Percentiles rank a stretch among this genome's conserved stretches.
phyloP scores from a whole-genome alignment of 768 basidiomycete species.

The Russula sp. region DNA sequence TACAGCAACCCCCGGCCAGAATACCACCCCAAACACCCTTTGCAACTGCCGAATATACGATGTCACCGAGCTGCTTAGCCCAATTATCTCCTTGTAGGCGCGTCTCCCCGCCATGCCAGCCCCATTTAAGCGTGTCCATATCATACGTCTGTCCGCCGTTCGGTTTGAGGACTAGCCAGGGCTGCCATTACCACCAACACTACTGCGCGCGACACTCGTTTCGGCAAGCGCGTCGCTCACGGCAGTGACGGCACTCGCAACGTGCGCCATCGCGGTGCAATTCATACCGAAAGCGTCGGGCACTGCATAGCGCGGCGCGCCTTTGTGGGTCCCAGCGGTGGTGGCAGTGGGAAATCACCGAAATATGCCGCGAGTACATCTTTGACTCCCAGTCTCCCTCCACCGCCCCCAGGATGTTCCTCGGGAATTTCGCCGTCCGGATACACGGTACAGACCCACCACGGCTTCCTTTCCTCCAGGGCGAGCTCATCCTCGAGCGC shows the following conservation, averaged over 20 bases:
- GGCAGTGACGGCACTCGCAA: slow-evolving; percentile 43
- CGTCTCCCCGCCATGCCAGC: slow-evolving; percentile 10
- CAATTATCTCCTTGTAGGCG: slow-evolving; percentile 36
- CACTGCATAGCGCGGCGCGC: slow-evolving; percentile 29
- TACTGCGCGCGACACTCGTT: neutral
- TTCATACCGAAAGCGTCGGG: slow-evolving; percentile 71
- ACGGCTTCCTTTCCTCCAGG: slow-evolving; percentile 47
- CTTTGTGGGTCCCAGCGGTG: too few relatives aligned
- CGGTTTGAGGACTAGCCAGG: slow-evolving; percentile 68
- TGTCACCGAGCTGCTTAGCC: slow-evolving; percentile 38
- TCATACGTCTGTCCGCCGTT: slow-evolving; percentile 64
- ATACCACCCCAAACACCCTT: slow-evolving; percentile 47
- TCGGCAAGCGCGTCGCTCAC: slow-evolving; percentile 35
- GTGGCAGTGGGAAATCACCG: slow-evolving; percentile 20
- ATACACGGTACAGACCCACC: slow-evolving; percentile 74
- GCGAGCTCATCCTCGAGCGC: slow-evolving; percentile 36
- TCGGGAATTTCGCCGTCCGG: slow-evolving; percentile 51
- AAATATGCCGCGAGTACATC: slow-evolving; percentile 48
- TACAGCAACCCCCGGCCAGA: slow-evolving; percentile 70
- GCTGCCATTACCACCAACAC: slow-evolving; percentile 32
- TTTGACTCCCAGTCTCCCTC: slow-evolving; percentile 34
- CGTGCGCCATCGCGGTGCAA: slow-evolving; percentile 53
- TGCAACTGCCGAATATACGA: slow-evolving; percentile 32
- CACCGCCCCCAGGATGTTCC: slow-evolving; percentile 33
- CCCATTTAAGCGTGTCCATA: slow-evolving; percentile 47